Percentiles rank a stretch among this genome's conserved stretches.
Evolutionary conservation across 1,284 basidiomycete genomes (phyloP).

Genomic region (Volvariella volvacea): DNA sequence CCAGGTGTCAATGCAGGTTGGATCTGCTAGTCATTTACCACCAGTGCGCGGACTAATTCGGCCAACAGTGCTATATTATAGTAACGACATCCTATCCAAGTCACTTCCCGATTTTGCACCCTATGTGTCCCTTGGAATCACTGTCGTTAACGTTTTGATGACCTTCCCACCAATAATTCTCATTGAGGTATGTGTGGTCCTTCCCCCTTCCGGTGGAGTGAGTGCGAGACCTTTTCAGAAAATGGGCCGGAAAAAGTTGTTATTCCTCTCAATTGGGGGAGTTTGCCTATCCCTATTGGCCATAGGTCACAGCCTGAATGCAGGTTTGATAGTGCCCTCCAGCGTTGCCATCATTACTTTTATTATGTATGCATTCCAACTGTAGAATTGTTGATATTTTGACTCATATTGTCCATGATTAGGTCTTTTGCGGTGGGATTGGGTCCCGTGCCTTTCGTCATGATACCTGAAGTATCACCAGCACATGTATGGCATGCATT

Average conservation of each 20-base stretch:
- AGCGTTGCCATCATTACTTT: conserved; percentile 79
- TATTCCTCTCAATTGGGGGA: conserved; percentile 52
- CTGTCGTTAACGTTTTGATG: conserved; percentile 71
- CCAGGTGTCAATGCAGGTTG: conserved; percentile 38
- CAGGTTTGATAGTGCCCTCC: conserved; percentile 50
- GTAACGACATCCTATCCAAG: conserved; percentile 77
- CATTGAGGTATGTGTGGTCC: conserved; percentile 57
- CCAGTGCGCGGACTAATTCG: conserved; percentile 1
- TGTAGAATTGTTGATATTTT: conserved; percentile 2
- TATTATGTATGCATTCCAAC: conserved; percentile 55
- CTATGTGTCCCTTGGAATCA: conserved; percentile 73
- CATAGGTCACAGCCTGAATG: conserved; percentile 71
- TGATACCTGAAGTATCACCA: conserved; percentile 90
- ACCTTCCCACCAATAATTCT: conserved; percentile 72
- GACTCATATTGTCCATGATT: conserved; percentile 5
- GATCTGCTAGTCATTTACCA: conserved; percentile 1
- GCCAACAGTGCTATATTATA: conserved; percentile 73
- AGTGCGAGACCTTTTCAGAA: conserved; percentile 31
- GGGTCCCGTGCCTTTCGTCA: conserved; percentile 90
- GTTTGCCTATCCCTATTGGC: conserved; percentile 62
- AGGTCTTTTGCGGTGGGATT: conserved; percentile 86
- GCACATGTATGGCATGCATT: conserved; percentile 44
- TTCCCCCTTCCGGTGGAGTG: neutral
- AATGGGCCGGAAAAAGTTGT: conserved; percentile 55
- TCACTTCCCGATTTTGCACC: conserved; percentile 73